Conservation (phyloP, 257 asterid genomes). For the Marsdenia floribunda region DNA sequence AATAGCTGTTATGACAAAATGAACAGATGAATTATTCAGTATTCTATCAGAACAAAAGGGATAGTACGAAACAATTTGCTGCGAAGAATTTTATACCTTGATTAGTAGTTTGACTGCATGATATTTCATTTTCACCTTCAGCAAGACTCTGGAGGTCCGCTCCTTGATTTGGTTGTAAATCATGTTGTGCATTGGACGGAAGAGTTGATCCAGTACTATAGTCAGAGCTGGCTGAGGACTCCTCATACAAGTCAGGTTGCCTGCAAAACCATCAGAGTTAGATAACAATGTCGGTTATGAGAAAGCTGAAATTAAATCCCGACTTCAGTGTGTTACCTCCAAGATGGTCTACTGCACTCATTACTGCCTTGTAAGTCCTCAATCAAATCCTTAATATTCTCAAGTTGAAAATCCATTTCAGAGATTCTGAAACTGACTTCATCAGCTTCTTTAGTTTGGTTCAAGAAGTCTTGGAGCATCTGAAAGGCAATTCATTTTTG, state of each 20-base stretch:
- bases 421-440: slow-evolving; percentile 33
- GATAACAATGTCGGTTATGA: slow-evolving; percentile 21
- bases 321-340: slow-evolving; percentile 50
- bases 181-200: slow-evolving; percentile 32
- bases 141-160: slow-evolving; percentile 35
- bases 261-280: slow-evolving; percentile 39
- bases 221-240: slow-evolving; percentile 74
- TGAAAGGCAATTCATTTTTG: slow-evolving; percentile 22
- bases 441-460: slow-evolving; percentile 63
- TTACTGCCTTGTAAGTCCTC: slow-evolving; percentile 54
- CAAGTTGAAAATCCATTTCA: slow-evolving; percentile 53
- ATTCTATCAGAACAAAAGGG: not conserved
- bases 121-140: slow-evolving; percentile 34
- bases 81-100: slow-evolving; percentile 34
- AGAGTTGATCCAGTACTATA: slow-evolving; percentile 78
- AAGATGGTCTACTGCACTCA: slow-evolving; percentile 50
- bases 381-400: slow-evolving; percentile 56
- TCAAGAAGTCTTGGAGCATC: slow-evolving; percentile 74
- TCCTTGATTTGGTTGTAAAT: slow-evolving; percentile 35
- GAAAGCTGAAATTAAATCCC: not conserved
- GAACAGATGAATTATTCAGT: not conserved
- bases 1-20: slow-evolving; percentile 29
- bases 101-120: slow-evolving; percentile 30
- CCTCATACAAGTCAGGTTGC: slow-evolving; percentile 57
- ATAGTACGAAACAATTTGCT: slow-evolving; percentile 8